Conservation (phyloP, 106 monocot species). For the Dendrobium huoshanense region DNA sequence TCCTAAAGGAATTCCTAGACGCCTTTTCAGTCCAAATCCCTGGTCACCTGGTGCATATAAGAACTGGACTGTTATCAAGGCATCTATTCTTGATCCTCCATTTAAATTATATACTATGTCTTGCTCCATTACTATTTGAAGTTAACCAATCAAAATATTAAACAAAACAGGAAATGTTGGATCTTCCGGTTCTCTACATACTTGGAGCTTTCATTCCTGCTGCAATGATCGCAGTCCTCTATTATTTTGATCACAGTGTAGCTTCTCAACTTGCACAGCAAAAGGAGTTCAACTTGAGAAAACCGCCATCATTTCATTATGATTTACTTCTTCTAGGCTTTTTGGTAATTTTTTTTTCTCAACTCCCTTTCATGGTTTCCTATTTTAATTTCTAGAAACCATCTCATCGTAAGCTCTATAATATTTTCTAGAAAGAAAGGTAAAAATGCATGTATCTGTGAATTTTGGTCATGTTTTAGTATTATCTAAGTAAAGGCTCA, state of each 20-base stretch:
- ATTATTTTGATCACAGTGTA: slow-evolving; percentile 77
- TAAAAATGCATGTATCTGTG: neutral
- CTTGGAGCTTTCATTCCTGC: slow-evolving; percentile 78
- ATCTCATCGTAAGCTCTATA: neutral
- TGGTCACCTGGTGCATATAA: slow-evolving; percentile 37
- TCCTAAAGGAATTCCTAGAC: slow-evolving; percentile 37
- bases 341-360: neutral
- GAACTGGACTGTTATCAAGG: slow-evolving; percentile 43
- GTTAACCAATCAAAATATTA: neutral
- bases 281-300: slow-evolving; percentile 69
- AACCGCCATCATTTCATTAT: slow-evolving; percentile 73
- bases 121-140: neutral
- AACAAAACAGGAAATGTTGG: slow-evolving; percentile 51
- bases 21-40: slow-evolving; percentile 45
- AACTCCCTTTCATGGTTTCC: no score
- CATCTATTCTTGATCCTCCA: neutral
- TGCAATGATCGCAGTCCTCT: slow-evolving; percentile 71
- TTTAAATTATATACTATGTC: neutral
- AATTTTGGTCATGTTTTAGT: neutral
- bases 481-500: neutral
- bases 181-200: slow-evolving; percentile 62
- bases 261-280: slow-evolving; percentile 79
- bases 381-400: no score
- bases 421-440: neutral
- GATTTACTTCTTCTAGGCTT: slow-evolving; percentile 34